A percentile compares a stretch with the other conserved stretches of the same genome.
phyloP scores from a whole-genome alignment of 495 filamentous ascomycete species.

The Hypoxylon fragiforme region DNA sequence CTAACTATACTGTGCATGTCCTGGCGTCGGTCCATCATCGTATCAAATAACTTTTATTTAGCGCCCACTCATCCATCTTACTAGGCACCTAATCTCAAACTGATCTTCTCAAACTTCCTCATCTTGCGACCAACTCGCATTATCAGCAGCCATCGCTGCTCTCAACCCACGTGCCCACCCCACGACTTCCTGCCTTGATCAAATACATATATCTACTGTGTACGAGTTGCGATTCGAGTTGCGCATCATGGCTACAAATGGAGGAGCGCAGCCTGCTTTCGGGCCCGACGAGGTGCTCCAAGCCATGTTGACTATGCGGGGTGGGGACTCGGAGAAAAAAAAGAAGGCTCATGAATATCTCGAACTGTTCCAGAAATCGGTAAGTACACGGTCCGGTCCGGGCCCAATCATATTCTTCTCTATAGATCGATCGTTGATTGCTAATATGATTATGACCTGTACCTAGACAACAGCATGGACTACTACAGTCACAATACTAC shows the following conservation, averaged over 20 bases:
- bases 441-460: slow-evolving; percentile 10
- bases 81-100: too few species aligned
- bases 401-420: background rate
- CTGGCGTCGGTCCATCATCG: slow-evolving; percentile 4
- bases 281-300: slow-evolving; percentile 71
- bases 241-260: slow-evolving; percentile 69
- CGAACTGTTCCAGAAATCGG: slow-evolving; percentile 97
- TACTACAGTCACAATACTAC: slow-evolving; percentile 79
- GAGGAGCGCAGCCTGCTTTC: slow-evolving; percentile 67
- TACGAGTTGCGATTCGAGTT: slow-evolving; percentile 20
- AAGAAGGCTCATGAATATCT: slow-evolving; percentile 86
- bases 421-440: background rate
- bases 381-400: slow-evolving; percentile 53
- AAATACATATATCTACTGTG: too few species aligned
- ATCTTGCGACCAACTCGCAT: slow-evolving; percentile 22
- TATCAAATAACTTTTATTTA: too few species aligned
- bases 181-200: slow-evolving; percentile 31
- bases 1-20: slow-evolving; percentile 8
- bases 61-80: too few species aligned
- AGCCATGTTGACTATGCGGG: slow-evolving; percentile 90
- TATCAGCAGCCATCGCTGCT: slow-evolving; percentile 23
- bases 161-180: slow-evolving; percentile 37
- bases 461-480: slow-evolving; percentile 83
- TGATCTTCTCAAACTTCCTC: slow-evolving; percentile 1
- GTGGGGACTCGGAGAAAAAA: slow-evolving; percentile 80